Evolutionary conservation across 441 rosid species (phyloP), one percentile per base, ranked within the genome.

Genomic region (Adansonia madagascariensis): DNA sequence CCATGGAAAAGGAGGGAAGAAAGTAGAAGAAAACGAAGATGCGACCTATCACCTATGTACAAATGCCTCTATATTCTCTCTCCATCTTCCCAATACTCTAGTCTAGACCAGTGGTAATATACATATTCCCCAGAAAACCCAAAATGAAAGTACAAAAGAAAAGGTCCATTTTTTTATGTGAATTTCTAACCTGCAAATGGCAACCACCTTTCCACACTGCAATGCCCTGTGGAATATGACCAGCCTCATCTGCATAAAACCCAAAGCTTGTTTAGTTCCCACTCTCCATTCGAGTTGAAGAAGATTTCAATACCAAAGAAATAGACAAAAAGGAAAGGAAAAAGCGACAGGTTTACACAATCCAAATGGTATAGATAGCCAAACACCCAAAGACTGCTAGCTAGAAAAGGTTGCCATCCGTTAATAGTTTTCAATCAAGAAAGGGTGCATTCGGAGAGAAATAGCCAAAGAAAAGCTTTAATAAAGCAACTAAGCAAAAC

Each of bases 61-160:
- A 91, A 79, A 78, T 82, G 82, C 85, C 90, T 88, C 88, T 92
- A 85, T 88, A 81, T 85, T 86, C 82, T 73, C 82, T 82, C 92
- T 86, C 83, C 73, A 80, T 78, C 88, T 79, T 87, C 86, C 91
- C 89, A 75, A 60, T 62, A 80, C 87, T 87, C 91, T 86, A 82
- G 69, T 87, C 92, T 86, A 84, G 65, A 79, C 78, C 78, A 83
- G 85, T 85, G 88, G 82, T 85, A 87, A 90, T 92, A 49, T 92
- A 92, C 94, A 90, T 55, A 76, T 74, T 71, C 71, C 77, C 88
- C 85, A 80, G 59, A 53, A 44, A 56, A 75, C 47, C 63, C 56
- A 31, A 52, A 41, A 69, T 31, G 20, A 67, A 62, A 49, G 31
- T 75, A 57, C 66, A 74, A 73, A 61, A 57, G 39, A 75, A 75